Evolutionary conservation across 805 yeast genomes (phyloP).

Genomic region (Yamadazyma insecticola): DNA sequence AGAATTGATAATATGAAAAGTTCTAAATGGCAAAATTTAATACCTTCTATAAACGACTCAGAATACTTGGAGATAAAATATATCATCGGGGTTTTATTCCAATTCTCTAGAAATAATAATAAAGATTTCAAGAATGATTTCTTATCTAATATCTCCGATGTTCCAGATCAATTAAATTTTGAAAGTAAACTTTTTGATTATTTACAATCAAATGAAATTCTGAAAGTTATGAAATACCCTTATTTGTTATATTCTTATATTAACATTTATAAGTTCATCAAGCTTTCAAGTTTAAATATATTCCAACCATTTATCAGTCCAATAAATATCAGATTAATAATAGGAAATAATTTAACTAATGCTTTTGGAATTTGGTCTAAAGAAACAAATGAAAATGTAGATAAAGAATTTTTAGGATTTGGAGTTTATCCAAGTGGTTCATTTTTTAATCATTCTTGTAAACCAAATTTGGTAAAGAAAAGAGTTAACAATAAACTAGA

Average conservation of each 20-base stretch:
- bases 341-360: conserved; percentile 61
- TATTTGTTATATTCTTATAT: conserved; percentile 44
- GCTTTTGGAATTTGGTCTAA: conserved; percentile 67
- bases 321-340: conserved; percentile 37
- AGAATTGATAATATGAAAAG: conserved; percentile 26
- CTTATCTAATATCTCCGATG: conserved; percentile 1
- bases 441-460: conserved; percentile 64
- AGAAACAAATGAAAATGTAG: conserved; percentile 36
- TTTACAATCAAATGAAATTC: conserved; percentile 50
- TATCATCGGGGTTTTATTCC: conserved; percentile 35
- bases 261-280: conserved; percentile 45
- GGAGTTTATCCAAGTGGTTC: conserved; percentile 60
- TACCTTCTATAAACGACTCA: conserved; percentile 47
- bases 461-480: conserved; percentile 48
- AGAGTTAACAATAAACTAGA: conserved; percentile 34
- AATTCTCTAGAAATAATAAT: conserved; percentile 15
- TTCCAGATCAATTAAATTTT: conserved; percentile 1
- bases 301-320: conserved; percentile 35
- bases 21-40: conserved; percentile 26
- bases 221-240: conserved; percentile 44
- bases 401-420: conserved; percentile 54
- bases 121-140: conserved; percentile 1
- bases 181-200: conserved; percentile 30
- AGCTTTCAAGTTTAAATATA: conserved; percentile 29
- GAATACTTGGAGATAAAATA: conserved; percentile 52